phyloP scores from a whole-genome alignment of 768 basidiomycete species.

The Tricholoma matsutake region DNA sequence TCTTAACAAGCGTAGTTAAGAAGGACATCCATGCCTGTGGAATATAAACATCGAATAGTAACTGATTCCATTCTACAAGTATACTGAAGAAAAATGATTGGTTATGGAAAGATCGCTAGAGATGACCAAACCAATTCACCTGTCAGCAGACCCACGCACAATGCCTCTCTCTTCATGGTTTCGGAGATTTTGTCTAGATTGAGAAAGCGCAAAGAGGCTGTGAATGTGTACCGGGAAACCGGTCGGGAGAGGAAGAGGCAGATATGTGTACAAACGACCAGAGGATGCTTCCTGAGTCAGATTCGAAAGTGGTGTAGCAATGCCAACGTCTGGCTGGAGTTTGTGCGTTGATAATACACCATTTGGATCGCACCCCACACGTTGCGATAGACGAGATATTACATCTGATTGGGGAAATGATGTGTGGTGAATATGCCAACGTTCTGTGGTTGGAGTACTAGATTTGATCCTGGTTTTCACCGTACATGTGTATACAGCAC shows the following conservation, averaged over 20 bases:
- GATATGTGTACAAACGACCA: constrained; percentile 48
- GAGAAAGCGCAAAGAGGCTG: constrained; percentile 43
- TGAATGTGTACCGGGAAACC: constrained; percentile 46
- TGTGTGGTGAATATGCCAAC: constrained; percentile 34
- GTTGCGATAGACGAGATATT: constrained; percentile 20
- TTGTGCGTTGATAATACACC: constrained; percentile 36
- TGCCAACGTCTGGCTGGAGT: constrained; percentile 35
- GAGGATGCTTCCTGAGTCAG: not conserved
- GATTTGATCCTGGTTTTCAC: constrained; percentile 16
- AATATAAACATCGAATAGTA: constrained; percentile 44
- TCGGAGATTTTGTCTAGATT: constrained; percentile 41
- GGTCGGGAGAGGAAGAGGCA: constrained; percentile 45
- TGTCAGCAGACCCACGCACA: constrained; percentile 35
- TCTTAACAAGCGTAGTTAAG: constrained; percentile 28
- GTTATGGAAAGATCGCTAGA: not conserved
- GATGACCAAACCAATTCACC: constrained; percentile 26
- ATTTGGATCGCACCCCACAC: constrained; percentile 23
- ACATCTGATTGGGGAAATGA: constrained; percentile 25
- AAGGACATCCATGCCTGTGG: constrained; percentile 41
- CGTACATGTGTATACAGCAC: constrained; percentile 11
- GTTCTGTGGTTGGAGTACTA: constrained; percentile 10
- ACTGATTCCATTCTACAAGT: constrained; percentile 45
- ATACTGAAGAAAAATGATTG: constrained; percentile 28
- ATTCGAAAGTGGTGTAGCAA: constrained; percentile 31
- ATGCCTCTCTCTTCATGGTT: constrained; percentile 40